phyloP scores from a whole-genome alignment of 2,329 filamentous ascomycete species.

The Penicillium crustosum region DNA sequence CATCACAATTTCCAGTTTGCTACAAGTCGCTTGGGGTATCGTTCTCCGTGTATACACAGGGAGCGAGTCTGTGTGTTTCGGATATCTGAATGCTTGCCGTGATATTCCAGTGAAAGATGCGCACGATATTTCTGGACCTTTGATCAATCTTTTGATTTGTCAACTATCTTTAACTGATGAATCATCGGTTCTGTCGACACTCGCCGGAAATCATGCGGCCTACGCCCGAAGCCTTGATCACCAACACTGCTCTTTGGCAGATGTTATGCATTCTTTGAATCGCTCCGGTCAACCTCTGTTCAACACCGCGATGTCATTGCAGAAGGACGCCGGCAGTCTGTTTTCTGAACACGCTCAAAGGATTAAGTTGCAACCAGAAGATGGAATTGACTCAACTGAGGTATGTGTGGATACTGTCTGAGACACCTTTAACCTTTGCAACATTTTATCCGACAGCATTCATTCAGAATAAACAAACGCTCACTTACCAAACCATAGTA shows the following conservation, averaged over 20 bases:
- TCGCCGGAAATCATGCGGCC: not conserved
- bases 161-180: not conserved
- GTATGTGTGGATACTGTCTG: conserved; percentile 4
- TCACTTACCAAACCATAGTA: not conserved
- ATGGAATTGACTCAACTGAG: conserved; percentile 16
- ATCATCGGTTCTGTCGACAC: not conserved
- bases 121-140: not conserved
- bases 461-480: not conserved
- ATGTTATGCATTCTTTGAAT: conserved; percentile 14
- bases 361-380: not conserved
- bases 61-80: conserved; percentile 3
- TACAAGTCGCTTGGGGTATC: conserved; percentile 4
- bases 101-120: conserved; percentile 4
- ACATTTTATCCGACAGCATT: not conserved
- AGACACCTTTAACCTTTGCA: too few species aligned
- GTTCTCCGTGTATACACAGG: conserved; percentile 2
- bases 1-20: not conserved
- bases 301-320: conserved; percentile 23
- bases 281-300: conserved; percentile 18
- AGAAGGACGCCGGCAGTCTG: not conserved
- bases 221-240: conserved; percentile 10
- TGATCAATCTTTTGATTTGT: conserved; percentile 6
- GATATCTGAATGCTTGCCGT: conserved; percentile 6
- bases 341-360: not conserved
- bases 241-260: conserved; percentile 18